A percentile compares a stretch with the other conserved stretches of the same genome.
phyloP scores from a whole-genome alignment of 345 rosid species.

The Euphorbia peplus region DNA sequence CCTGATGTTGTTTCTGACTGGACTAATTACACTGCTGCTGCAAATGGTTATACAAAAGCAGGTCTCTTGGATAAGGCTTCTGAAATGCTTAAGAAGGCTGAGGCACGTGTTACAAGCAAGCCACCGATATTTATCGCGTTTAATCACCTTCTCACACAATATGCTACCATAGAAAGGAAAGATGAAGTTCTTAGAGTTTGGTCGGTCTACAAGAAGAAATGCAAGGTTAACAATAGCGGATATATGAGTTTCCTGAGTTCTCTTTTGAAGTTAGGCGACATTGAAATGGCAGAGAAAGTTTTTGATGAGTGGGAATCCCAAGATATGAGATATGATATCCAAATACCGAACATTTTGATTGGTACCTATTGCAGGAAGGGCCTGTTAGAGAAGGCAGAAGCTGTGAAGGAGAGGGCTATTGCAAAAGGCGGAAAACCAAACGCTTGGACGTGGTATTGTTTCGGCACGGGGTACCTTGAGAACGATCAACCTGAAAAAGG shows the following conservation, averaged over 20 bases:
- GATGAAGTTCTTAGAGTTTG: slow-evolving; percentile 36
- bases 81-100: slow-evolving; percentile 26
- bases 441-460: slow-evolving; percentile 23
- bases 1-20: slow-evolving; percentile 22
- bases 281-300: no score
- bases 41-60: slow-evolving; percentile 23
- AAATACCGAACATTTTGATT: slow-evolving; percentile 31
- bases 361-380: slow-evolving; percentile 32
- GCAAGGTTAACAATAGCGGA: no score
- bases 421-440: slow-evolving; percentile 26
- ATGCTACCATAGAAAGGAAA: slow-evolving; percentile 36
- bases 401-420: slow-evolving; percentile 10
- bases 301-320: slow-evolving; percentile 38
- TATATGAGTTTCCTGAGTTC: no score
- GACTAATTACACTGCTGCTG: slow-evolving; percentile 12
- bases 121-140: background rate
- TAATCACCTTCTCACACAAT: slow-evolving; percentile 25
- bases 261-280: no score
- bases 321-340: slow-evolving; percentile 8
- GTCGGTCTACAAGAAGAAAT: no score
- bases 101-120: background rate
- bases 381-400: slow-evolving; percentile 33
- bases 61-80: slow-evolving; percentile 32
- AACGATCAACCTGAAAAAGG: slow-evolving; percentile 24
- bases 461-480: slow-evolving; percentile 27